These are phyloP conservation scores for Neopestalotiopsis sp. DNA, from an alignment of 2,329 filamentous ascomycete genomes.

Conservation along the genomic window DNA sequence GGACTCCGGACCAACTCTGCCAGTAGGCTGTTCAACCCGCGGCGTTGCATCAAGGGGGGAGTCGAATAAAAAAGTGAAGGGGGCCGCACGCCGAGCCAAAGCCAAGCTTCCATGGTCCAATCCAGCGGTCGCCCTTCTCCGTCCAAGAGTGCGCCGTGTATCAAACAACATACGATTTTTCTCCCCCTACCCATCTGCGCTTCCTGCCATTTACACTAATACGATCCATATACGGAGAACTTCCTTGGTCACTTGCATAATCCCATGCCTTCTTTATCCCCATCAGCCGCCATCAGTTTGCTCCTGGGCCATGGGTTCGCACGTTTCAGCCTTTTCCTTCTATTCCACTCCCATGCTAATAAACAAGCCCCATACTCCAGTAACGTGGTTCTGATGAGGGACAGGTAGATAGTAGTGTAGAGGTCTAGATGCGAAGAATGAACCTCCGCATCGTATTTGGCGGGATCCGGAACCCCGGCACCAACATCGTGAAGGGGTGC, in stretches of 20 bases:
- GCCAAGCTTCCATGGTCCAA: slow-evolving; percentile 10
- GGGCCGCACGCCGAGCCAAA: slow-evolving; percentile 5
- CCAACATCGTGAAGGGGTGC: neutral
- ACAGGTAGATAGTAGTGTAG: neutral
- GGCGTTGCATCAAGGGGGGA: neutral
- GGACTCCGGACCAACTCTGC: neutral
- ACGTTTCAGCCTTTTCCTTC: neutral
- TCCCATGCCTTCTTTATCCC: neutral
- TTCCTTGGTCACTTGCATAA: neutral
- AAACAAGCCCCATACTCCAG: neutral
- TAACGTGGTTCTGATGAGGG: neutral
- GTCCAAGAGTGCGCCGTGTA: slow-evolving; percentile 6
- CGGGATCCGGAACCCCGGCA: neutral
- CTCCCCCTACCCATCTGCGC: neutral
- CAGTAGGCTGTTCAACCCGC: neutral
- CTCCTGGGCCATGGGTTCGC: neutral
- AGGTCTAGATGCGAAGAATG: neutral
- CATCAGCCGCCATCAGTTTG: neutral
- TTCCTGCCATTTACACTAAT: too few species aligned
- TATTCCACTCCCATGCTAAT: neutral
- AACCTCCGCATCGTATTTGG: neutral
- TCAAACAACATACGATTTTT: slow-evolving; percentile 12
- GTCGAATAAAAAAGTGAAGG: too few species aligned
- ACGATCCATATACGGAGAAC: neutral
- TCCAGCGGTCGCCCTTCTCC: slow-evolving; percentile 3